Evolutionary conservation across 1,284 basidiomycete species (phyloP).

Genomic region (Stereum hirsutum): DNA sequence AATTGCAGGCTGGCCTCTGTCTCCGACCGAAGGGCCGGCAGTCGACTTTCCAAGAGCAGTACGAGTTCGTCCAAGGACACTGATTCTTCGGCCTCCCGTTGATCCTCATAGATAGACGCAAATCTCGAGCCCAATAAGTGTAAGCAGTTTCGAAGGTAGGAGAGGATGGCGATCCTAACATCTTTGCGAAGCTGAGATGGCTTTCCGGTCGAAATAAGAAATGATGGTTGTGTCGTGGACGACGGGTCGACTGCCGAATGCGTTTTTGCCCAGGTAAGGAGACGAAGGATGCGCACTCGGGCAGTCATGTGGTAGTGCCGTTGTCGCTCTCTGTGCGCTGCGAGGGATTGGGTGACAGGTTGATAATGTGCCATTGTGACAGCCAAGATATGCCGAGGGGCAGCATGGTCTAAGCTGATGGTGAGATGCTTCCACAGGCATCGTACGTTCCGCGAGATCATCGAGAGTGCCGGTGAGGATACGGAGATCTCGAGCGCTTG

Average conservation of each 20-base stretch:
- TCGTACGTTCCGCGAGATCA: too few relatives aligned
- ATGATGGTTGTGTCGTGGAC: constrained; percentile 73
- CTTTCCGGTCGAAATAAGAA: constrained; percentile 62
- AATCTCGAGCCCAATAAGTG: constrained; percentile 21
- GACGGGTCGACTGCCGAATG: constrained; percentile 58
- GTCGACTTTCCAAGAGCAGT: constrained; percentile 15
- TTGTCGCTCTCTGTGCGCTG: constrained; percentile 2
- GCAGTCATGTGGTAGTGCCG: constrained; percentile 4
- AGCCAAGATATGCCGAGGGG: constrained; percentile 5
- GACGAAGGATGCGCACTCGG: constrained; percentile 28
- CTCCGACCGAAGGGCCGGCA: constrained; percentile 15
- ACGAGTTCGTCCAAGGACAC: constrained; percentile 17
- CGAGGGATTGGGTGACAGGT: constrained; percentile 2
- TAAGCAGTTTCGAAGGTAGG: constrained; percentile 58
- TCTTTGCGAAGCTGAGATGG: constrained; percentile 59
- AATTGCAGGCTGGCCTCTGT: too few relatives aligned
- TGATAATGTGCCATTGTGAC: constrained; percentile 3
- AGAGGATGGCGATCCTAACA: constrained; percentile 58
- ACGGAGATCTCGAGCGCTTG: too few relatives aligned
- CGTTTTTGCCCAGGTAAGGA: constrained; percentile 40
- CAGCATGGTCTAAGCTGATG: constrained; percentile 7
- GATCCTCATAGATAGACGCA: constrained; percentile 10
- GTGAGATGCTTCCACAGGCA: constrained; percentile 7
- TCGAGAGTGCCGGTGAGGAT: too few relatives aligned
- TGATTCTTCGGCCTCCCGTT: constrained; percentile 4